Percentiles rank a stretch among this genome's conserved stretches.
phyloP scores from a whole-genome alignment of 75 land plant genomes.

The Pinus taeda region DNA sequence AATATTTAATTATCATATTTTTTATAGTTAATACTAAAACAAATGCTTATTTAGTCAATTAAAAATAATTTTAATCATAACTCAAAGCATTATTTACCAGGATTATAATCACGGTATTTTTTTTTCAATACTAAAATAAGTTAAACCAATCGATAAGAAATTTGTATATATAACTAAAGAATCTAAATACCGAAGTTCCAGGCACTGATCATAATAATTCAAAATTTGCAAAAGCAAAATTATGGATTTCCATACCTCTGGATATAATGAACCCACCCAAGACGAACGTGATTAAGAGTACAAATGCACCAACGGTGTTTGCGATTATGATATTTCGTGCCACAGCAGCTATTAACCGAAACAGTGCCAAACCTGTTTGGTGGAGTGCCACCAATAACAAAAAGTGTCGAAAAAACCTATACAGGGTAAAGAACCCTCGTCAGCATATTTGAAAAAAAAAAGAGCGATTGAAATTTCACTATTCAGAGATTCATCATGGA shows the following conservation, averaged over 20 bases:
- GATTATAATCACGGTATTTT: too few species aligned
- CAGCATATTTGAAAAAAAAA: background rate
- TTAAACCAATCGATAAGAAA: too few species aligned
- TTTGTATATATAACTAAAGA: too few species aligned
- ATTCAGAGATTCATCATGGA: background rate
- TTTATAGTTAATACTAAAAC: too few species aligned
- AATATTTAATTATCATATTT: too few species aligned
- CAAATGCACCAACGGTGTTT: constrained; percentile 39
- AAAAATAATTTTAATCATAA: too few species aligned
- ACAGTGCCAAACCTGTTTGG: constrained; percentile 42
- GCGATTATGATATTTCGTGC: constrained; percentile 31
- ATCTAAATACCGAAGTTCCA: too few species aligned
- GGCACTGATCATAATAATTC: too few species aligned
- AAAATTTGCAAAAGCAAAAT: too few species aligned
- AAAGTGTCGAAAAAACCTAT: constrained; percentile 11
- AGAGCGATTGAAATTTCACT: background rate
- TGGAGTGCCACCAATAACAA: constrained; percentile 18
- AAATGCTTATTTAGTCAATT: too few species aligned
- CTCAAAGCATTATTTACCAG: too few species aligned
- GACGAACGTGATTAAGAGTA: constrained; percentile 22
- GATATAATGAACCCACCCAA: constrained; percentile 47
- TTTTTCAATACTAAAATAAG: too few species aligned
- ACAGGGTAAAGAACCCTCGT: background rate
- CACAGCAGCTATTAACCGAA: constrained; percentile 35
- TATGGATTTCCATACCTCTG: constrained; percentile 13